Base-by-base conservation (phyloP, 225 moss, liverwort and hornwort genomes). In the Physcomitrium patens region DNA sequence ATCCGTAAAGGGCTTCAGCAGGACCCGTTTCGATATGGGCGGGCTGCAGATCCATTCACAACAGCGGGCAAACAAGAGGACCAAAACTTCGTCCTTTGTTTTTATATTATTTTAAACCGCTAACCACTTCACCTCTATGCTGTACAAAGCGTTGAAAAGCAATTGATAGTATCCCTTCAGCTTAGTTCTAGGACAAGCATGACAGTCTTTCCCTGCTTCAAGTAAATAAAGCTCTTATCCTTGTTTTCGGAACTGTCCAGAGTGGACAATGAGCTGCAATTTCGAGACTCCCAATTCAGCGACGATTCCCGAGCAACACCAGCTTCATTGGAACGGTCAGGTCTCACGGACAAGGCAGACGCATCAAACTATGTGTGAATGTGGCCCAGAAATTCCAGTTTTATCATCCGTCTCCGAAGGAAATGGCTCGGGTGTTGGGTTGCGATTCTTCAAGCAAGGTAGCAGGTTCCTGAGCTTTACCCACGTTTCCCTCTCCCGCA, bases 401-500 rank as follows among this genome's bases (percentile, higher is more conserved):
- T 4, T 37, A 37, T 37, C 7, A 37, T 4, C 7, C 5, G 31
- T 37, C 7, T 37, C 31, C 31, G 31, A 4, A 37, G 2, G 31
- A 37, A 3, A 37, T 4, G 31, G 7, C 31, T 37, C 31, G 7
- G 31, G 31, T 37, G 31, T 37, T 37, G 11, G 48, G 48, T 43
- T 43, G 2, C 51, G 48, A 55, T 27, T 57, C 52, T 42, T 72
- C 42, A 65, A 12, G 77, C 79, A 74, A 5, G 81, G 79, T 22
- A 41, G 68, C 17, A 55, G 31, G 26, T 56, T 67, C 75, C 83
- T 63, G 27, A 85, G 56, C 53, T 19, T 57, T 17, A 56, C 51
- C 80, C 83, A 88, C 0, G 53, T 53, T 48, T 51, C 12, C 3
- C 52, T 70, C 43, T 83, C 78, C 3, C 85, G 80, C 5, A 73